Base-by-base conservation (phyloP, 176 grass and related monocot species). In the Thalia dealbata region DNA sequence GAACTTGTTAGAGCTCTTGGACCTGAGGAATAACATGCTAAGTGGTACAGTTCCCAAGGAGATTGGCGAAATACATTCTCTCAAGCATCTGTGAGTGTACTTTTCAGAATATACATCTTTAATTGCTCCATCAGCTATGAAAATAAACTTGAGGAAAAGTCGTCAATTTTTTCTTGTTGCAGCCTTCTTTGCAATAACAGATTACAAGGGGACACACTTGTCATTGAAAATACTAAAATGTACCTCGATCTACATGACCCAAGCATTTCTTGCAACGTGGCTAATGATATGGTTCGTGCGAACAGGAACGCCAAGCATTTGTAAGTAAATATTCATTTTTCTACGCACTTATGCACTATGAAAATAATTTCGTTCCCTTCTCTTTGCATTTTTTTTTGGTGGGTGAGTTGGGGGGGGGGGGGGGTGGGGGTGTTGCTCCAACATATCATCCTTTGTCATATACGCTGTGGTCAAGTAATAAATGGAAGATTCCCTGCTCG, bases 21-120 rank as follows among this genome's bases (percentile, higher is more conserved):
- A 97, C 80, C 81, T 97, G 82, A 86, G 89, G 41, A 74, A 75
- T 63, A 97, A 97, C 78, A 92, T 81, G 52, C 75, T 97, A 77
- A 76, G 71, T 88, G 89, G 85, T 54, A 73, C 76, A 70, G 77
- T 97, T 75, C 93, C 87, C 67, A 60, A 78, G 79, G 87, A 88
- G 83, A 61, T 97, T 67, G 63, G 44, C 38, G 78, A 82, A 56
- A 91, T 97, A 75, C 85, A 78, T 68, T 82, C 88, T 61, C 87
- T 97, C 64, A 88, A 86, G 71, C 76, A 88, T 77, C 54, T 80
- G 87, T 97, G 87, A 84, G 85, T 80, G 26, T 35, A 3, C 19
- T 19, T 11, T 23, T 70, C 29, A 14, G 15, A 44, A 70, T 5
- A 44, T 54, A 67, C 19, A 55, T 81, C 12, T 62, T 60, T n/a